These are phyloP conservation scores for Lindgomyces ingoldianus DNA, from an alignment of 495 filamentous ascomycete species.

Conservation along the genomic window DNA sequence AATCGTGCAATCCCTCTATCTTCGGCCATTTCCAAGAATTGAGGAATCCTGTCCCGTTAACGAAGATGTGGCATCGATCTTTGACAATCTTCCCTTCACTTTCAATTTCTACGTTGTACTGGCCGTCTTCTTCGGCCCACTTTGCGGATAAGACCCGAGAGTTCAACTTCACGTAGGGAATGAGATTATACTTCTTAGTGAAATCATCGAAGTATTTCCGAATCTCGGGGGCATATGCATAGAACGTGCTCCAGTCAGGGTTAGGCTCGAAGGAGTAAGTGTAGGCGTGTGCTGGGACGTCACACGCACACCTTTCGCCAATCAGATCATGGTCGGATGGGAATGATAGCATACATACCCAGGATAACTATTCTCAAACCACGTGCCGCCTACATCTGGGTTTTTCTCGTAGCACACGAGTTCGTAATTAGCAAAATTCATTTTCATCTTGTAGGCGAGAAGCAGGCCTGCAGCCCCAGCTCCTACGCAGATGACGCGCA, in stretches of 20 bases:
- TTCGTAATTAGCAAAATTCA: neutral
- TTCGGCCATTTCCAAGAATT: constrained; percentile 31
- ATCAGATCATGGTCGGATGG: neutral
- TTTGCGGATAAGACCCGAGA: constrained; percentile 19
- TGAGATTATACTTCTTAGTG: constrained; percentile 30
- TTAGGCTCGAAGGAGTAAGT: constrained; percentile 40
- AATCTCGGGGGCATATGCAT: constrained; percentile 29
- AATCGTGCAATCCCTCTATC: constrained; percentile 14
- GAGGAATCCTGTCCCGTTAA: constrained; percentile 37
- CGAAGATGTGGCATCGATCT: constrained; percentile 33
- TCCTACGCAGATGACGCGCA: constrained; percentile 8
- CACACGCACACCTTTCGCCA: constrained; percentile 10
- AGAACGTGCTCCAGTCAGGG: constrained; percentile 31
- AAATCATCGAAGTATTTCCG: constrained; percentile 32
- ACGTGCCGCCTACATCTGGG: constrained; percentile 3
- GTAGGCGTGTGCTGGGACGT: constrained; percentile 37
- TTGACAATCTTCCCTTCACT: constrained; percentile 26
- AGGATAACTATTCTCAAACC: constrained; percentile 17
- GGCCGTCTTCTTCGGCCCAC: constrained; percentile 38
- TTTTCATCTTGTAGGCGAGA: neutral
- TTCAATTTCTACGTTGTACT: constrained; percentile 38
- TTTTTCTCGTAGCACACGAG: constrained; percentile 24
- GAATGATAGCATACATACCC: neutral
- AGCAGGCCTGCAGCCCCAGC: constrained; percentile 1
- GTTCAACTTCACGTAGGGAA: constrained; percentile 23